Percentiles rank a stretch among this genome's conserved stretches.
phyloP scores from a whole-genome alignment of 2,329 filamentous ascomycete species.

The Xylaria sp. region DNA sequence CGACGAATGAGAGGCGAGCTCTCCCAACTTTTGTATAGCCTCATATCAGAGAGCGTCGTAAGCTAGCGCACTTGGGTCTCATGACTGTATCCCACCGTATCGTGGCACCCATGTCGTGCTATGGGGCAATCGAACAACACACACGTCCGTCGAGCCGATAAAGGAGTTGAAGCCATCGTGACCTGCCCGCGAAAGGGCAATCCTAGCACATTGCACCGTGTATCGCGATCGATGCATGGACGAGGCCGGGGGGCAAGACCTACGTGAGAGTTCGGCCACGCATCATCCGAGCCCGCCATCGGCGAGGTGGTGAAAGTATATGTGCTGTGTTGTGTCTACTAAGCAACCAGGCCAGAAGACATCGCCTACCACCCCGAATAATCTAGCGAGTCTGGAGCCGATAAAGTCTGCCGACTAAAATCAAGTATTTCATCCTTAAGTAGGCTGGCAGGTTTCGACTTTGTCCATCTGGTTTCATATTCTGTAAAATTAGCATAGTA shows the following conservation, averaged over 20 bases:
- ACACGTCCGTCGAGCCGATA: background rate
- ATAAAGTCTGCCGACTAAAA: too few species aligned
- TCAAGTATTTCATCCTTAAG: background rate
- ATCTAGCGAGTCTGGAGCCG: too few species aligned
- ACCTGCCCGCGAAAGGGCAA: background rate
- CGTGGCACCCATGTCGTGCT: background rate
- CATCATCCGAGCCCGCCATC: conserved; percentile 21
- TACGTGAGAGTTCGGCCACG: conserved; percentile 25
- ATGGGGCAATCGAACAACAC: background rate
- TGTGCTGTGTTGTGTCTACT: background rate
- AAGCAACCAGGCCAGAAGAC: background rate
- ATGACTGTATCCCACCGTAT: conserved; percentile 16
- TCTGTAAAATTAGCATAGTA: too few species aligned
- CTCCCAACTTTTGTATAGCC: background rate
- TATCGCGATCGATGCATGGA: conserved; percentile 2
- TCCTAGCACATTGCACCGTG: background rate
- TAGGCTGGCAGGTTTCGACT: background rate
- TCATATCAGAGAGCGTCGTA: conserved; percentile 9
- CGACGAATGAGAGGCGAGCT: conserved; percentile 1
- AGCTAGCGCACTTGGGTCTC: background rate
- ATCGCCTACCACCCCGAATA: too few species aligned
- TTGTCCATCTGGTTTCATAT: background rate
- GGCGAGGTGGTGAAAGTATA: conserved; percentile 20
- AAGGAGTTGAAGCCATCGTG: background rate
- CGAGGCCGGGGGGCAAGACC: background rate